Evolutionary conservation across 73 alveolate genomes (phyloP).

Genomic region (Durusdinium trenchii): DNA sequence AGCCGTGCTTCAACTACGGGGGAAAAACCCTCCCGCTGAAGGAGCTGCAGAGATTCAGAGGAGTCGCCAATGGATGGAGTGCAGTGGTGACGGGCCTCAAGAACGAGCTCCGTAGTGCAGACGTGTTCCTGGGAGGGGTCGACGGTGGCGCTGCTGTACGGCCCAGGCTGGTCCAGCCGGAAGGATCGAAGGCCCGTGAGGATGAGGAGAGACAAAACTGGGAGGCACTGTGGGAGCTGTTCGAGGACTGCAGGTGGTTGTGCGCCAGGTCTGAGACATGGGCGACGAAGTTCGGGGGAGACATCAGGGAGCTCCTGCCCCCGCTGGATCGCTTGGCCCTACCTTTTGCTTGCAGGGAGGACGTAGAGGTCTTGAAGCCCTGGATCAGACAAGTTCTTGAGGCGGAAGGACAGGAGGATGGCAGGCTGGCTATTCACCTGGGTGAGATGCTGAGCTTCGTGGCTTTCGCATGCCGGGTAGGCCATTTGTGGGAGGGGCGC

Average conservation of each 20-base stretch:
- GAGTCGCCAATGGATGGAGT: neutral
- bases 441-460: constrained; percentile 40
- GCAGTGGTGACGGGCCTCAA: neutral
- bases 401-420: neutral
- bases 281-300: neutral
- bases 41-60: neutral
- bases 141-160: neutral
- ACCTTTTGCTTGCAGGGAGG: neutral
- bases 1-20: neutral
- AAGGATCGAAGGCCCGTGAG: neutral
- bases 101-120: too few relatives aligned
- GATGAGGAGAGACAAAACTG: neutral
- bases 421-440: neutral
- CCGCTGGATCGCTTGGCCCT: constrained; percentile 23
- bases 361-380: neutral
- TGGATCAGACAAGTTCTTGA: neutral
- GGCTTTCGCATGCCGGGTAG: constrained; percentile 36
- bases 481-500: neutral
- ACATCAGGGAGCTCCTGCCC: neutral
- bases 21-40: neutral
- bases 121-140: neutral
- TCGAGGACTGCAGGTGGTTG: neutral
- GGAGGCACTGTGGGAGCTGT: constrained; percentile 6
- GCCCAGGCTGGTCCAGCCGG: neutral
- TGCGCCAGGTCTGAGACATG: constrained; percentile 34